A percentile compares a stretch with the other conserved stretches of the same genome.
These are phyloP conservation scores for Penicillium sp. DNA, from an alignment of 2,329 filamentous ascomycete species.

Conservation along the genomic window DNA sequence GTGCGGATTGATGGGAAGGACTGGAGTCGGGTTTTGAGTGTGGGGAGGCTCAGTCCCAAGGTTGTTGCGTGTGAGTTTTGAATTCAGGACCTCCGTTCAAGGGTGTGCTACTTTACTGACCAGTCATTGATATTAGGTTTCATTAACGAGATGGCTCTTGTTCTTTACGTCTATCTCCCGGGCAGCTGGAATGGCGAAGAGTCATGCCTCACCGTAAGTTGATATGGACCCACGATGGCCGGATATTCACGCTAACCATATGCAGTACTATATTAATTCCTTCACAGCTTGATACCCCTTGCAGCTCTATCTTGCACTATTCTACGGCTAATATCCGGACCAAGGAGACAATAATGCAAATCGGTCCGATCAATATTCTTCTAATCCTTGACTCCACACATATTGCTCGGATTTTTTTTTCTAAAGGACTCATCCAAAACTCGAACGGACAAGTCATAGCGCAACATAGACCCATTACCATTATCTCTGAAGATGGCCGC, in stretches of 20 bases:
- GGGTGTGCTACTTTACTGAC: neutral
- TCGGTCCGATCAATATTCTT: too few species aligned
- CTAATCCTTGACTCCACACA: too few species aligned
- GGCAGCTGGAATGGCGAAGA: slow-evolving; percentile 43
- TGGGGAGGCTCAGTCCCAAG: slow-evolving; percentile 80
- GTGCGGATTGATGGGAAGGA: slow-evolving; percentile 91
- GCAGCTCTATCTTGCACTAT: neutral
- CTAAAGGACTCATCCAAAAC: too few species aligned
- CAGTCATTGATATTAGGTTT: slow-evolving; percentile 31
- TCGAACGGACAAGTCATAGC: too few species aligned
- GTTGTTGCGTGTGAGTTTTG: slow-evolving; percentile 77
- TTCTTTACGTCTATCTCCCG: slow-evolving; percentile 48
- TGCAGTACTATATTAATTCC: slow-evolving; percentile 48
- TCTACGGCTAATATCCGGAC: neutral
- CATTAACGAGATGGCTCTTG: slow-evolving; percentile 45
- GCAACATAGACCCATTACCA: too few species aligned
- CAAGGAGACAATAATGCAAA: too few species aligned
- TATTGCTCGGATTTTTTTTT: too few species aligned
- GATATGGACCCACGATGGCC: neutral
- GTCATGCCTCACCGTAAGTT: slow-evolving; percentile 45
- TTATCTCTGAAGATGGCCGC: too few species aligned
- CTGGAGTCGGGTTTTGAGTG: slow-evolving; percentile 91
- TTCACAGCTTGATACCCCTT: slow-evolving; percentile 31
- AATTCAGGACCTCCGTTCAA: neutral
- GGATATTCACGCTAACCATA: neutral